These are phyloP conservation scores for Vitis hybrid DNA, from an alignment of 177 flowering plant species.

Conservation along the genomic window DNA sequence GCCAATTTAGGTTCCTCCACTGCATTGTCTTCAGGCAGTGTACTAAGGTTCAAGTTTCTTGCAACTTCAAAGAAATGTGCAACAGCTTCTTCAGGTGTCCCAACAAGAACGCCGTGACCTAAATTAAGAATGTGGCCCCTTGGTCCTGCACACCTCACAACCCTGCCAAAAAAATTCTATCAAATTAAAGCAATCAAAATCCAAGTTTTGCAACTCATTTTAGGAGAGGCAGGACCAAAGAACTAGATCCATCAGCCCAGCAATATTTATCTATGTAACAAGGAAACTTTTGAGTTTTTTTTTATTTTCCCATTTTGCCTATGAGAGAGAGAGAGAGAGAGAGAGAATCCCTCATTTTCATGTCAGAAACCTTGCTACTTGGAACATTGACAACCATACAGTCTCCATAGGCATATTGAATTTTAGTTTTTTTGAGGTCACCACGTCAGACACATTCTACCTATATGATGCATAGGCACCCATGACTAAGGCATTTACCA, in stretches of 20 bases:
- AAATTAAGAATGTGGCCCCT: slow-evolving; percentile 89
- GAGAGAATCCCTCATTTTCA: too few species aligned
- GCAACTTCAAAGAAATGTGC: slow-evolving; percentile 92
- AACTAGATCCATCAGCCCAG: not conserved
- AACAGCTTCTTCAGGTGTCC: slow-evolving; percentile 98
- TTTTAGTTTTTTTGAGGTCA: too few species aligned
- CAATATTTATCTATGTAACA: not conserved
- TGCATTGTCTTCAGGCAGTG: slow-evolving; percentile 18
- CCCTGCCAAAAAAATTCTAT: slow-evolving; percentile 48
- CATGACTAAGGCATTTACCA: too few species aligned
- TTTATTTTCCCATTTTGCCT: not conserved
- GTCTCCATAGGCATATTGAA: too few species aligned
- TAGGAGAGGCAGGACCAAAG: not conserved
- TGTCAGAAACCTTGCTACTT: too few species aligned
- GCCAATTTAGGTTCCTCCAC: slow-evolving; percentile 35
- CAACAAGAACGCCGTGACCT: slow-evolving; percentile 96
- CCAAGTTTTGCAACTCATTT: not conserved
- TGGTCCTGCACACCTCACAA: slow-evolving; percentile 85
- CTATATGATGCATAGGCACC: too few species aligned
- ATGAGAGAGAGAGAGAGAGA: too few species aligned
- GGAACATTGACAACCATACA: too few species aligned
- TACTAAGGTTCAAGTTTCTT: slow-evolving; percentile 58
- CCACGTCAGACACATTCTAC: too few species aligned
- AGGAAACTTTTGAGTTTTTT: not conserved
- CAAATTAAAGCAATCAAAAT: not conserved